Base-by-base conservation (phyloP, 1,284 basidiomycete genomes). In the Cutaneotrichosporon daszewskae region DNA sequence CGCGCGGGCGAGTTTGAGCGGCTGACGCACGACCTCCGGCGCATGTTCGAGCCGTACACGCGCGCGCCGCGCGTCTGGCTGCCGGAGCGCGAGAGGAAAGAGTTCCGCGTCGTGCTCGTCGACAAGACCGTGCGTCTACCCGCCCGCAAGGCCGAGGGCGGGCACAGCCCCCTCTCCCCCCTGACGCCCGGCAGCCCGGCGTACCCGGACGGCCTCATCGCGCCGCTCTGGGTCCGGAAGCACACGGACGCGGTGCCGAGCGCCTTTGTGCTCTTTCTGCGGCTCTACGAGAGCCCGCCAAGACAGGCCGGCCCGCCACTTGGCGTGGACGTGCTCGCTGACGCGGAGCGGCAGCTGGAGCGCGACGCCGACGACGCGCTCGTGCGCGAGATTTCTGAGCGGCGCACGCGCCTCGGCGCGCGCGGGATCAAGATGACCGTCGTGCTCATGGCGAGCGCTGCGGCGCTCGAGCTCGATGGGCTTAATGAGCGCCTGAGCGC, bases 171-270 rank as follows among this genome's bases (percentile, higher is more conserved):
- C 0, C 76, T 97, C 8, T 95, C 88, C 0, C 94, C 94, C 0
- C 72, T 95, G 20, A 87, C 87, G 0, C 83, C 85, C 0, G 78
- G 83, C 1, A 92, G 89, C 0, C 92, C 94, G 0, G 75, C 95
- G 13, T 80, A 88, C 65, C 94, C 94, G 0, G 94, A 98, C 65
- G 94, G 94, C 1, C 73, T 98, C 37, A 87, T 98, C 45, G 89
- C 92, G 1, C 94, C 92, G 0, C 88, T 97, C 58, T 98, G 94
- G 94, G 82, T 96, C 14, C 78, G 91, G 35, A 98, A 96, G 70
- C 92, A 97, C 61, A 85, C 87, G 0, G 82, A 88, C 8, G 79
- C 94, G 25, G 74, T 97, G 0, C 92, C 94, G 0, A 83, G 86
- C 14, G 89, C 96, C 0, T 95, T 96, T 67, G 86, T 97, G 5